A percentile compares a stretch with the other conserved stretches of the same genome.
These are phyloP conservation scores for Metschnikowia similis DNA, from an alignment of 805 yeast species.

Conservation along the genomic window DNA sequence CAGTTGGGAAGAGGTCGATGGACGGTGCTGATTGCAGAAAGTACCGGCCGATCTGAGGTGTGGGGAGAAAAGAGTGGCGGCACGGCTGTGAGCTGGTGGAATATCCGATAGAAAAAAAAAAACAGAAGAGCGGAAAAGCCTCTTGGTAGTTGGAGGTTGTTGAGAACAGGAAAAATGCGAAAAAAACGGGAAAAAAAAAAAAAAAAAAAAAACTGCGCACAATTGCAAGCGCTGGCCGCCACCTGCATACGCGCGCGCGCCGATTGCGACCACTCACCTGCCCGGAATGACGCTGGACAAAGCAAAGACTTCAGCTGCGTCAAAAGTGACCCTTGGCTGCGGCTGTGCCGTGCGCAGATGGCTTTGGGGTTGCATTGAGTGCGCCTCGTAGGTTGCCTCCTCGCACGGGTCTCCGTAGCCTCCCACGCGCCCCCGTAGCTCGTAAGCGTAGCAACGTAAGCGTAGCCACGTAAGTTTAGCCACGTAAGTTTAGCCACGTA, in stretches of 20 bases:
- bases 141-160: slow-evolving; percentile 7
- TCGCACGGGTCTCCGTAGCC: too few relatives aligned
- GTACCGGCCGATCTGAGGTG: neutral
- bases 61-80: slow-evolving; percentile 2
- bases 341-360: neutral
- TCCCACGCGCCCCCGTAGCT: too few relatives aligned
- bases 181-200: slow-evolving; percentile 2
- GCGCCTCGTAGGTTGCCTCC: neutral
- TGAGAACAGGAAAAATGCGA: slow-evolving; percentile 6
- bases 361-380: neutral
- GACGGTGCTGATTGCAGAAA: neutral
- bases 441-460: too few relatives aligned
- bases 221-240: neutral
- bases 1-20: neutral
- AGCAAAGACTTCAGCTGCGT: neutral
- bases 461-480: too few relatives aligned
- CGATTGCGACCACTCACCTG: neutral
- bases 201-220: slow-evolving; percentile 4
- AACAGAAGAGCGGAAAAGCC: slow-evolving; percentile 6
- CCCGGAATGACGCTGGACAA: neutral
- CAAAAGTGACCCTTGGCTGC: neutral
- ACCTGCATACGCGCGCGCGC: slow-evolving; percentile 4
- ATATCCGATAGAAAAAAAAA: slow-evolving; percentile 3
- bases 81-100: slow-evolving; percentile 5
- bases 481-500: too few relatives aligned